These are phyloP conservation scores for Closterium sp. DNA, from an alignment of 139 green algal species.

Conservation along the genomic window DNA sequence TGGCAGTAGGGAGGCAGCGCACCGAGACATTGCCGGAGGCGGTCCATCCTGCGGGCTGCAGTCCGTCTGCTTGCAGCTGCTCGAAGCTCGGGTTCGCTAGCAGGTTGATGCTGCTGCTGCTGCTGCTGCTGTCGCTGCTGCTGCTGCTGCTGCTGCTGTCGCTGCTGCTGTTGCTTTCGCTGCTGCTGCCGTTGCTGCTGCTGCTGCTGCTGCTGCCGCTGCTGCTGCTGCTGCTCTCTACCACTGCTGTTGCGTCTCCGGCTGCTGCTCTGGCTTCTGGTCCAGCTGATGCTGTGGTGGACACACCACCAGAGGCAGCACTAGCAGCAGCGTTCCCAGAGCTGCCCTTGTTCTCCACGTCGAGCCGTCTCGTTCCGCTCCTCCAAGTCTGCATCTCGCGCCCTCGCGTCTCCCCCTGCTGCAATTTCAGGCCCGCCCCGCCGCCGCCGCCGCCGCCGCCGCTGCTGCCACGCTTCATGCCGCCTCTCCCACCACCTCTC, in stretches of 20 bases:
- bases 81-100: neutral
- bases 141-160: neutral
- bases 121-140: neutral
- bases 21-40: neutral
- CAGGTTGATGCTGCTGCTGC: neutral
- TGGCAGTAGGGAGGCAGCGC: neutral
- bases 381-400: neutral
- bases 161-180: too few relatives aligned
- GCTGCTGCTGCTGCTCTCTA: neutral
- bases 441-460: too few relatives aligned
- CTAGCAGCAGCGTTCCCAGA: neutral
- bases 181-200: neutral
- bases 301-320: neutral
- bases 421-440: too few relatives aligned
- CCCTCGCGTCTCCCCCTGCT: neutral
- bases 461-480: neutral
- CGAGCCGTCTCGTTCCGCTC: neutral
- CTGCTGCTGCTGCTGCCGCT: neutral
- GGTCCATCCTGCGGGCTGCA: neutral
- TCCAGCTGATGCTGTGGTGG: neutral
- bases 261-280: neutral
- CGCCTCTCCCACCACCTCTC: neutral
- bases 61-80: neutral
- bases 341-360: neutral
- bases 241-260: too few relatives aligned